Evolutionary conservation across 371 early-diverging fungal genomes (phyloP).

Genomic region (Mortierella sp.): DNA sequence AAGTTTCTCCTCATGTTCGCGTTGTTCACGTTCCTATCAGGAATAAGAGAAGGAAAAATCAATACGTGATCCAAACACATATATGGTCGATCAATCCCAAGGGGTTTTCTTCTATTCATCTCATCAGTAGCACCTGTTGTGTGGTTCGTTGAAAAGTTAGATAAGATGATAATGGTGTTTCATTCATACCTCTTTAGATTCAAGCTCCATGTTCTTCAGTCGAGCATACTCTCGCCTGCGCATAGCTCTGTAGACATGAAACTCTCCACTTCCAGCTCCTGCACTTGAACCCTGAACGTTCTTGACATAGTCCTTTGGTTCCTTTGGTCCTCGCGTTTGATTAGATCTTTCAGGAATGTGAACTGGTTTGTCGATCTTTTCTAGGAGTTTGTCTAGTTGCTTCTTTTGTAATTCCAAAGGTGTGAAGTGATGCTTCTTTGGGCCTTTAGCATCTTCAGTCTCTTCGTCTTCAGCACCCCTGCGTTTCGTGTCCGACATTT

Average conservation of each 20-base stretch:
- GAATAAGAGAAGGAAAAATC: too few species aligned
- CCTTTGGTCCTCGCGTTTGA: constrained; percentile 58
- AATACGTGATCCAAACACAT: too few species aligned
- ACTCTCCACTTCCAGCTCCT: constrained; percentile 97
- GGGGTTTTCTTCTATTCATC: too few species aligned
- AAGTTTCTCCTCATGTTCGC: constrained; percentile 71
- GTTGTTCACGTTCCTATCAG: constrained; percentile 60
- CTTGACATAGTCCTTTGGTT: constrained; percentile 60
- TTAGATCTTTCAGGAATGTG: constrained; percentile 68
- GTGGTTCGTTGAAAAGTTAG: too few species aligned
- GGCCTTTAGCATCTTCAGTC: constrained; percentile 3
- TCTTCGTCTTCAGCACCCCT: constrained; percentile 27
- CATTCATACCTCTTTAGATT: constrained; percentile 73
- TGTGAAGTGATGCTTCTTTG: constrained; percentile 61
- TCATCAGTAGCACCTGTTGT: too few species aligned
- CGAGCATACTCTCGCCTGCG: constrained; percentile 91
- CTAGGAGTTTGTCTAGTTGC: constrained; percentile 81
- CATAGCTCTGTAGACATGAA: constrained; percentile 93
- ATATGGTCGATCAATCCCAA: too few species aligned
- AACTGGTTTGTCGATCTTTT: constrained; percentile 86
- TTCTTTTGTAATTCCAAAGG: constrained; percentile 68
- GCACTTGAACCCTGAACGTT: constrained; percentile 88
- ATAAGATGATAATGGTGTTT: neutral
- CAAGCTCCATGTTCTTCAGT: constrained; percentile 82
- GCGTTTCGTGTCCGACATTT: constrained; percentile 4